Conservation (phyloP, 116 monocot genomes). For the Posidonia oceanica region DNA sequence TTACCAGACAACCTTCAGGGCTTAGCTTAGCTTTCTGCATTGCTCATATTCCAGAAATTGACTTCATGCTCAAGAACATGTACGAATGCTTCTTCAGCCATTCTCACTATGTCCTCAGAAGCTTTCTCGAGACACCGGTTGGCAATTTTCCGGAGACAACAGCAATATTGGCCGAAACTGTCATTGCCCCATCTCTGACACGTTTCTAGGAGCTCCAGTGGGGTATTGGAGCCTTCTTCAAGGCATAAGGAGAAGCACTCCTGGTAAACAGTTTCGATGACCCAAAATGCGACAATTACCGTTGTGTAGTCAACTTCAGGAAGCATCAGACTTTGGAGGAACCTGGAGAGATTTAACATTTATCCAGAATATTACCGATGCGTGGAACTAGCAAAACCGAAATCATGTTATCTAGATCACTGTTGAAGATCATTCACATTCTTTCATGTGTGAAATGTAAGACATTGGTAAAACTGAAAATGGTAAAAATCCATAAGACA, state of each 20-base stretch:
- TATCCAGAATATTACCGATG: not conserved
- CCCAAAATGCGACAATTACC: slow-evolving; percentile 70
- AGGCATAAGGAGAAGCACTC: slow-evolving; percentile 73
- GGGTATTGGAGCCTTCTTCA: slow-evolving; percentile 46
- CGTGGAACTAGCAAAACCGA: not conserved
- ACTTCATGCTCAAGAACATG: slow-evolving; percentile 61
- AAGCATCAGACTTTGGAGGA: slow-evolving; percentile 45
- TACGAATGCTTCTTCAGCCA: slow-evolving; percentile 51
- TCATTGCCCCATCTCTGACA: slow-evolving; percentile 89
- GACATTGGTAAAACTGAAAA: not conserved
- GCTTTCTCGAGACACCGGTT: slow-evolving; percentile 53
- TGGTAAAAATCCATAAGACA: not conserved
- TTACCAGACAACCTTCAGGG: not conserved
- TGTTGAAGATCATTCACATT: too few species aligned
- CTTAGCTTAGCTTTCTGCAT: slow-evolving; percentile 8
- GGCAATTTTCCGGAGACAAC: slow-evolving; percentile 46
- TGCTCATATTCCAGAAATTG: slow-evolving; percentile 89
- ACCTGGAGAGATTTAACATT: slow-evolving; percentile 17
- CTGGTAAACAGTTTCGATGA: slow-evolving; percentile 89
- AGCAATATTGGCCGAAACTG: slow-evolving; percentile 54
- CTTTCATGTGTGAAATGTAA: too few species aligned
- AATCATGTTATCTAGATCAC: too few species aligned
- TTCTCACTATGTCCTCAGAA: slow-evolving; percentile 20
- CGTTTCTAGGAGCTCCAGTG: slow-evolving; percentile 53
- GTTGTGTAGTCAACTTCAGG: slow-evolving; percentile 47